A percentile compares a stretch with the other conserved stretches of the same genome.
These are phyloP conservation scores for Calonectria pseudoreteaudii DNA, from an alignment of 2,329 filamentous ascomycete species.

Conservation along the genomic window DNA sequence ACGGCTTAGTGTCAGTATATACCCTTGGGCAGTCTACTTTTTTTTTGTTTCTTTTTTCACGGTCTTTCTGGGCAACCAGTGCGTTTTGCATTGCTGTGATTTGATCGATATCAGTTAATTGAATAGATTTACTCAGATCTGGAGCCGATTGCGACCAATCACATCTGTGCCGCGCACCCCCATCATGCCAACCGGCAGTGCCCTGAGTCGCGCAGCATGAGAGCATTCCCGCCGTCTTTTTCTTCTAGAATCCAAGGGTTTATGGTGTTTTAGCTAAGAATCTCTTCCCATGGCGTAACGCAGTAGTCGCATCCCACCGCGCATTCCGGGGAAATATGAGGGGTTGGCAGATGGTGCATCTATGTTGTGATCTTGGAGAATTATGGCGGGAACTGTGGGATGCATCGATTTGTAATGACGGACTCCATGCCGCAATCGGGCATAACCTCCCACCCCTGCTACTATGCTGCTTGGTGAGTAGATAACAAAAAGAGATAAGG, in stretches of 20 bases:
- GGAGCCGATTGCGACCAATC: neutral
- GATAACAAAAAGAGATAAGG: slow-evolving; percentile 24
- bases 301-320: slow-evolving; percentile 21
- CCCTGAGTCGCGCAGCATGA: neutral
- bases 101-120: neutral
- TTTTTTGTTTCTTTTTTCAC: neutral
- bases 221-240: neutral
- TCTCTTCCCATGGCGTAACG: slow-evolving; percentile 13
- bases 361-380: slow-evolving; percentile 41
- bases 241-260: neutral
- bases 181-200: slow-evolving; percentile 1
- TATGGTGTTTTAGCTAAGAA: slow-evolving; percentile 7
- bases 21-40: neutral
- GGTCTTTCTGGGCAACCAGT: neutral
- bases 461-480: neutral
- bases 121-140: neutral
- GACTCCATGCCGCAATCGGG: slow-evolving; percentile 36
- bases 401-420: slow-evolving; percentile 42
- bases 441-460: slow-evolving; percentile 2
- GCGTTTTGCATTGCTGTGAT: neutral
- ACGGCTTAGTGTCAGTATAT: neutral
- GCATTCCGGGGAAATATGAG: slow-evolving; percentile 29
- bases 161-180: neutral
- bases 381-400: slow-evolving; percentile 34
- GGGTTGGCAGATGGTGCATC: slow-evolving; percentile 30